Percentiles rank a stretch among this genome's conserved stretches.
Conservation (phyloP, 192 early-diverging fungal species). For the Podochytrium sp. region DNA sequence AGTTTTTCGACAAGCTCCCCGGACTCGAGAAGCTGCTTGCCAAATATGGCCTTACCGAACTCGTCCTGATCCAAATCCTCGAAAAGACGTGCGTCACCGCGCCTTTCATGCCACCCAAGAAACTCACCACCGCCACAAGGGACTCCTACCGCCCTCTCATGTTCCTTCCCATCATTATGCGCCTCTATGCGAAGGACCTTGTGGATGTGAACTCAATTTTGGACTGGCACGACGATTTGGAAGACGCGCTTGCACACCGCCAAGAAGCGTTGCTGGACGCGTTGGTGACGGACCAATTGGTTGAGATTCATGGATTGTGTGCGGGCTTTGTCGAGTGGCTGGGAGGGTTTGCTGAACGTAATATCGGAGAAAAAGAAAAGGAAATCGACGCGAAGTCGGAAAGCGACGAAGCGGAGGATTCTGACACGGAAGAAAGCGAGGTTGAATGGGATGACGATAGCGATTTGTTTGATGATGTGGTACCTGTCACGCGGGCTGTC, state of each 20-base stretch:
- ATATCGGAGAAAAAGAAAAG: neutral
- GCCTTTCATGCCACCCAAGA: neutral
- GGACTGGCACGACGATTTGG: neutral
- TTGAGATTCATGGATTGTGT: neutral
- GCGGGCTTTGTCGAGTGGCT: neutral
- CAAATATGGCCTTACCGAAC: neutral
- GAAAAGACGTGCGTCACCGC: neutral
- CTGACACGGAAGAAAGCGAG: slow-evolving; percentile 13
- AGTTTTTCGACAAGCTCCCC: neutral
- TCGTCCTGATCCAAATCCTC: neutral
- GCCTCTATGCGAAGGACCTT: neutral
- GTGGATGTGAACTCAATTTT: neutral
- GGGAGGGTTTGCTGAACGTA: neutral
- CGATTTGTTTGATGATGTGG: neutral
- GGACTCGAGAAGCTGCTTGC: neutral
- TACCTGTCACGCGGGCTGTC: neutral
- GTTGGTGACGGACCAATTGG: neutral
- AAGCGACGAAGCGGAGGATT: slow-evolving; percentile 13
- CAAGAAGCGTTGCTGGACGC: neutral
- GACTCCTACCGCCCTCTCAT: neutral
- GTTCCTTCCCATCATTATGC: neutral
- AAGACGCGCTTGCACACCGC: neutral
- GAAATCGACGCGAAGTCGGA: slow-evolving; percentile 11
- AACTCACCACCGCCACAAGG: neutral
- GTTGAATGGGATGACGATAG: slow-evolving; percentile 19